These are phyloP conservation scores for Globisporangium viniferum DNA, from an alignment of 352 stramenopile species.

Conservation along the genomic window DNA sequence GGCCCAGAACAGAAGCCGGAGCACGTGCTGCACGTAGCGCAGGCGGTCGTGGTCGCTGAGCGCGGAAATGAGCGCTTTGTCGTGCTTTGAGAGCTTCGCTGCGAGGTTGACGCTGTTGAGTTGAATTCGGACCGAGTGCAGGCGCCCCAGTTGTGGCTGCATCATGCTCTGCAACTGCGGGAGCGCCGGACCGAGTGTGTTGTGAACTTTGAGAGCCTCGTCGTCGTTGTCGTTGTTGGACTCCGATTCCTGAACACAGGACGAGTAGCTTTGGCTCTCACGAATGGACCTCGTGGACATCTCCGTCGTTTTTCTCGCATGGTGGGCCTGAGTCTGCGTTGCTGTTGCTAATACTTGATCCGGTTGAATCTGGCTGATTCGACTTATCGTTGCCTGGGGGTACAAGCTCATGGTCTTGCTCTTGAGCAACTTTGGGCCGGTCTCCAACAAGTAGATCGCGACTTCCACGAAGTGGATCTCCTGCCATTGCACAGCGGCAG, in stretches of 20 bases:
- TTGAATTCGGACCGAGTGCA: neutral
- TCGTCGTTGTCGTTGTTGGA: neutral
- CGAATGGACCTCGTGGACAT: neutral
- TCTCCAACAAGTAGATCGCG: neutral
- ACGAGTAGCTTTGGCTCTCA: neutral
- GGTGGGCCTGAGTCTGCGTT: neutral
- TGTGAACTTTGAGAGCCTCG: neutral
- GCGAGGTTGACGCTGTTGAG: neutral
- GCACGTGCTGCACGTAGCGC: neutral
- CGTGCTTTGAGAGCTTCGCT: neutral
- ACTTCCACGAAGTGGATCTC: neutral
- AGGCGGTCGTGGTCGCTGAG: neutral
- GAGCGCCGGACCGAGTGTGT: neutral
- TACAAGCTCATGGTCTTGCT: neutral
- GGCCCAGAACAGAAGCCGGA: slow-evolving; percentile 10
- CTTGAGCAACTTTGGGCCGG: neutral
- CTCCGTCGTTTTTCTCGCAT: neutral
- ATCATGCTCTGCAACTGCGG: neutral
- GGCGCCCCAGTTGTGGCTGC: neutral
- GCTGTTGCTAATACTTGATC: neutral
- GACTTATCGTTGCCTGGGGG: neutral
- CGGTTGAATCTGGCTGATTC: neutral
- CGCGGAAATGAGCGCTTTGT: neutral
- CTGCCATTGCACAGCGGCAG: neutral
- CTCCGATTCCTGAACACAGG: neutral